phyloP scores from a whole-genome alignment of 1,139 yeast genomes.

The Pichia sp. region DNA sequence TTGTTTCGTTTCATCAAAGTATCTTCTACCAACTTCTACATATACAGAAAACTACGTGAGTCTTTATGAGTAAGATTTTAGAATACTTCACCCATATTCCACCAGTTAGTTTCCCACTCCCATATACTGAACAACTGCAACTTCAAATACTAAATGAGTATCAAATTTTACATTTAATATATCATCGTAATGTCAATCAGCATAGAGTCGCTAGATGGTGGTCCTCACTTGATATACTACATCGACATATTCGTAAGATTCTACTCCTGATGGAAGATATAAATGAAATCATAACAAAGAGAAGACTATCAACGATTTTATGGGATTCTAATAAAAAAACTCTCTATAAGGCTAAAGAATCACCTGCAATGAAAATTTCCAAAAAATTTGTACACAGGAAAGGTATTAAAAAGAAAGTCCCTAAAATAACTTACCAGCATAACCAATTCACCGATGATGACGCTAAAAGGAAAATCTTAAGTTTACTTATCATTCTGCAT shows the following conservation, averaged over 20 bases:
- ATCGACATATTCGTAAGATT: slow-evolving; percentile 46
- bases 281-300: slow-evolving; percentile 16
- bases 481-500: slow-evolving; percentile 13
- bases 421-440: not conserved
- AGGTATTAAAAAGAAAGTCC: slow-evolving; percentile 4
- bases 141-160: slow-evolving; percentile 40
- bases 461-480: slow-evolving; percentile 12
- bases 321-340: slow-evolving; percentile 8
- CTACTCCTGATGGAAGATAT: slow-evolving; percentile 23
- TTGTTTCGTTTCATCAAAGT: no score
- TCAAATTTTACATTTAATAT: slow-evolving; percentile 50
- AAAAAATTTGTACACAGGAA: not conserved
- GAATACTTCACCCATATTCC: slow-evolving; percentile 3
- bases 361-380: not conserved
- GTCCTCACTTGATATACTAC: slow-evolving; percentile 56
- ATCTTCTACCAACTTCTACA: no score
- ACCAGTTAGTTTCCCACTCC: slow-evolving; percentile 1
- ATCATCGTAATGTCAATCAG: slow-evolving; percentile 70
- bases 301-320: slow-evolving; percentile 9
- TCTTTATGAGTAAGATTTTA: no score
- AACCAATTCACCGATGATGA: slow-evolving; percentile 11
- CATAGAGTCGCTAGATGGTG: slow-evolving; percentile 76
- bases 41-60: no score
- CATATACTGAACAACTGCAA: slow-evolving; percentile 4
- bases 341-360: slow-evolving; percentile 8